Evolutionary conservation across 805 yeast genomes (phyloP), one percentile per base, ranked within the genome.

Genomic region (Danielozyma ontarioensis): DNA sequence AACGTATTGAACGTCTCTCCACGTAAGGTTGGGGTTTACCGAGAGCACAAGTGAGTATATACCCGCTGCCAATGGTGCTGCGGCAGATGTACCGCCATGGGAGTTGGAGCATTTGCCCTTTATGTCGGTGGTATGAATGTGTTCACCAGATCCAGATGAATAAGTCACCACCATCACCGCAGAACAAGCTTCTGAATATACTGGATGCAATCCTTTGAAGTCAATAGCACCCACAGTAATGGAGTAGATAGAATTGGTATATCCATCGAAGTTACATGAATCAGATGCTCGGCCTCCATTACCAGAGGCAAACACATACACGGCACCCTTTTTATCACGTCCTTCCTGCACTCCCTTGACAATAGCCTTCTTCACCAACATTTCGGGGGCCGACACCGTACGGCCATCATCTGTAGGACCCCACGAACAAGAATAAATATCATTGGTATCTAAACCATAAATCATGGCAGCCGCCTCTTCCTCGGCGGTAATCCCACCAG

Each of bases 41-140:
- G 81, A 79, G 32, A 93, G 64, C 2, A 85, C 85, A 33, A 93
- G 65, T 0, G 97, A 76, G 54, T 84, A 87, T 1, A 93, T 72
- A n/a, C 97, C 98, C 0, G 97, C 97, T 0, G 97, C 97, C 36
- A 93, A 69, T 0, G 98, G 98, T 0, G 98, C 98, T 12, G 98
- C 97, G 0, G 98, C 98, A 15, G 97, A 90, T 0, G 98, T 93
- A 14, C 98, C 98, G 8, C 97, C 96, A 57, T 93, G 98, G 17
- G 46, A 57, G 25, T 70, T 70, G 2, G 94, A 65, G 57, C 98
- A 93, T 44, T 64, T 58, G 5, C 72, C 71, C 31, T 78, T 68
- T 27, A 85, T 71, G 53, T 85, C 95, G 2, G 96, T 83, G 5
- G 97, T 84, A 51, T 84, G 89, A 36, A 93, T 90, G 50, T 78